Percentiles rank a stretch among this genome's conserved stretches.
These are phyloP conservation scores for Pelargonium fulgidum DNA, from an alignment of 441 rosid genomes.

Conservation along the genomic window DNA sequence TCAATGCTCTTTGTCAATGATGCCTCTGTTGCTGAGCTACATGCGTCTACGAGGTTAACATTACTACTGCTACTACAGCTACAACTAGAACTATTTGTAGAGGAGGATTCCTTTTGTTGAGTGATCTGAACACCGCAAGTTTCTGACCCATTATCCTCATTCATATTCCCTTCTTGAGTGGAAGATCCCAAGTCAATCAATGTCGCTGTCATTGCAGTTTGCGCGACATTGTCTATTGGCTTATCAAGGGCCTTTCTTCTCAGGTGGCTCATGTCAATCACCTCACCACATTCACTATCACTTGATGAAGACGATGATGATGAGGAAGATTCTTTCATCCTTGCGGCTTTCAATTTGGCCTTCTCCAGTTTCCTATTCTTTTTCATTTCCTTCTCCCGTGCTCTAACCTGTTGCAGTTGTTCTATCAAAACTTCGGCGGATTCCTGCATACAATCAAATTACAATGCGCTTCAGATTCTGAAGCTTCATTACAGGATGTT, in stretches of 20 bases:
- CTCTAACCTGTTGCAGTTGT: slow-evolving; percentile 44
- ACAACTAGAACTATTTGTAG: not conserved
- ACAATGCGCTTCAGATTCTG: not conserved
- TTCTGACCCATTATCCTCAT: not conserved
- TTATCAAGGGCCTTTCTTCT: slow-evolving; percentile 20
- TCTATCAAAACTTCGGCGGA: slow-evolving; percentile 43
- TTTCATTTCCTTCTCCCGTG: slow-evolving; percentile 51
- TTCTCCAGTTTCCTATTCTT: slow-evolving; percentile 43
- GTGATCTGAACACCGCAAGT: not conserved
- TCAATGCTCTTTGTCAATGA: slow-evolving; percentile 35
- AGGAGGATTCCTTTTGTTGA: slow-evolving; percentile 2
- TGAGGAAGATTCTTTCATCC: slow-evolving; percentile 24
- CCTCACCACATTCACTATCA: slow-evolving; percentile 45
- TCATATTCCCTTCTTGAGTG: not conserved
- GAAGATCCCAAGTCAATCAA: not conserved
- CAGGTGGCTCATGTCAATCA: slow-evolving; percentile 35
- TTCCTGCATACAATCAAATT: slow-evolving; percentile 34
- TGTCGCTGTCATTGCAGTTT: slow-evolving; percentile 2
- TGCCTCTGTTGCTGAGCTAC: not conserved
- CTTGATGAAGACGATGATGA: slow-evolving; percentile 37
- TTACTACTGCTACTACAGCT: not conserved
- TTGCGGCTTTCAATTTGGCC: slow-evolving; percentile 33
- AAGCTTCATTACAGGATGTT: no score
- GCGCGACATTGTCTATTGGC: not conserved
- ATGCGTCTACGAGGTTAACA: not conserved